A percentile compares a stretch with the other conserved stretches of the same genome.
These are phyloP conservation scores for Ceratobasidium sp. DNA, from an alignment of 1,284 basidiomycete species.

Conservation along the genomic window DNA sequence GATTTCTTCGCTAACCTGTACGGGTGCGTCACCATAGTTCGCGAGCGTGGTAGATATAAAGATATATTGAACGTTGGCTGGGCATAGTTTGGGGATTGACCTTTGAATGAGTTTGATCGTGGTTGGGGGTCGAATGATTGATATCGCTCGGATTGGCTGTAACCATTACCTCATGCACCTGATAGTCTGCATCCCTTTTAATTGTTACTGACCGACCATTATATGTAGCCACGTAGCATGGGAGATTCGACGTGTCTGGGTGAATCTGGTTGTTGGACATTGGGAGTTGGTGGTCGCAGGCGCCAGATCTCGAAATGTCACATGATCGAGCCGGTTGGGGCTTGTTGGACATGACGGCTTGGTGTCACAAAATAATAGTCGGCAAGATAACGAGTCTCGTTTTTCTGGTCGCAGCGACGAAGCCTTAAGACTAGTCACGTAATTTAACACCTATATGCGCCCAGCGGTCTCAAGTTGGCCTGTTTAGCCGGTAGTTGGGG, in stretches of 20 bases:
- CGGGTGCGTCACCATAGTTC: neutral
- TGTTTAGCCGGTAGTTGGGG: too few species aligned
- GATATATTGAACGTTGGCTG: neutral
- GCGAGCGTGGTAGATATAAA: neutral
- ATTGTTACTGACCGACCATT: neutral
- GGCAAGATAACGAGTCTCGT: too few species aligned
- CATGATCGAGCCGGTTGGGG: too few species aligned
- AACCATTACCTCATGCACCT: neutral
- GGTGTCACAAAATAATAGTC: too few species aligned
- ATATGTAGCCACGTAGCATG: neutral
- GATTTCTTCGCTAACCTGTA: constrained; percentile 10
- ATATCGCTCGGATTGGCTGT: neutral
- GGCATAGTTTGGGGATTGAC: neutral
- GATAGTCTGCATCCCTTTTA: neutral
- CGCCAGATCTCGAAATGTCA: too few species aligned
- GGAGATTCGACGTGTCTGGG: neutral
- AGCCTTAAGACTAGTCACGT: too few species aligned
- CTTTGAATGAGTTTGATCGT: neutral
- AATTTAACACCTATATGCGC: too few species aligned
- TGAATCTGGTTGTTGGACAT: neutral
- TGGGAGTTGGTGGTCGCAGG: too few species aligned
- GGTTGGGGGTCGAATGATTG: too few species aligned
- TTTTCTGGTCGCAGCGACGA: too few species aligned
- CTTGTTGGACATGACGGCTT: too few species aligned
- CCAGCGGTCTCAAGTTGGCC: too few species aligned